A percentile compares a stretch with the other conserved stretches of the same genome.
Evolutionary conservation across 2,329 filamentous ascomycete genomes (phyloP).

Genomic region (Fusarium stilboides): DNA sequence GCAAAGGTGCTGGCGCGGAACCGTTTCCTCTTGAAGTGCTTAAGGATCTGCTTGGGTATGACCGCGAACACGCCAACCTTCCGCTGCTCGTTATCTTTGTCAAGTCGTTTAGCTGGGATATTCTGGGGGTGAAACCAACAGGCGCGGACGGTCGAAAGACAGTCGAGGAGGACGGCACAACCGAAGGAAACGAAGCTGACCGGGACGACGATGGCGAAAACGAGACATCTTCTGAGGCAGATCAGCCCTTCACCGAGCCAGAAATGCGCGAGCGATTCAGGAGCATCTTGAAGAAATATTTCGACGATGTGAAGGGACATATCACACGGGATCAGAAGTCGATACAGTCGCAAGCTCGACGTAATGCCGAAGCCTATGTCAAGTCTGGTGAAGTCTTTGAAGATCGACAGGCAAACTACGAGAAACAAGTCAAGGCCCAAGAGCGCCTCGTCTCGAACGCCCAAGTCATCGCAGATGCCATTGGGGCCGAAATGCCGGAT

Average conservation of each 20-base stretch:
- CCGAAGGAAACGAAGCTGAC: constrained; percentile 54
- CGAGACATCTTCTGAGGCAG: constrained; percentile 61
- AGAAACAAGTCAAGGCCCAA: constrained; percentile 92
- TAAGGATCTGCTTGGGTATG: constrained; percentile 94
- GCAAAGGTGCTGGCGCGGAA: constrained; percentile 78
- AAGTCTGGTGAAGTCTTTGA: constrained; percentile 99
- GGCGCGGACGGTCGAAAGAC: constrained; percentile 85
- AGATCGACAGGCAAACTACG: constrained; percentile 94
- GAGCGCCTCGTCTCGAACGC: constrained; percentile 92
- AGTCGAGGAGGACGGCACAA: constrained; percentile 85
- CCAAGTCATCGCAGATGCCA: constrained; percentile 88
- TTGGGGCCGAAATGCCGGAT: constrained; percentile 94
- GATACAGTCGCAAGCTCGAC: constrained; percentile 86
- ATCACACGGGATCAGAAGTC: constrained; percentile 93
- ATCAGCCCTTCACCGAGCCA: constrained; percentile 80
- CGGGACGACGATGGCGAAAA: constrained; percentile 59
- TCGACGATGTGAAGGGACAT: constrained; percentile 93
- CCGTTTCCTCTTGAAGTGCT: constrained; percentile 98
- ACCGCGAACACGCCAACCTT: constrained; percentile 91
- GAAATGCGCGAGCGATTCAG: constrained; percentile 89
- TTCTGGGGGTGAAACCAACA: constrained; percentile 82
- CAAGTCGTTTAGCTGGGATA: constrained; percentile 96
- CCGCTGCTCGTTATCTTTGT: constrained; percentile 95
- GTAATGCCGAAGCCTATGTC: constrained; percentile 98
- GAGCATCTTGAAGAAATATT: constrained; percentile 88